Base-by-base conservation (phyloP, 176 grass and related monocot species). In the Avena insularis region DNA sequence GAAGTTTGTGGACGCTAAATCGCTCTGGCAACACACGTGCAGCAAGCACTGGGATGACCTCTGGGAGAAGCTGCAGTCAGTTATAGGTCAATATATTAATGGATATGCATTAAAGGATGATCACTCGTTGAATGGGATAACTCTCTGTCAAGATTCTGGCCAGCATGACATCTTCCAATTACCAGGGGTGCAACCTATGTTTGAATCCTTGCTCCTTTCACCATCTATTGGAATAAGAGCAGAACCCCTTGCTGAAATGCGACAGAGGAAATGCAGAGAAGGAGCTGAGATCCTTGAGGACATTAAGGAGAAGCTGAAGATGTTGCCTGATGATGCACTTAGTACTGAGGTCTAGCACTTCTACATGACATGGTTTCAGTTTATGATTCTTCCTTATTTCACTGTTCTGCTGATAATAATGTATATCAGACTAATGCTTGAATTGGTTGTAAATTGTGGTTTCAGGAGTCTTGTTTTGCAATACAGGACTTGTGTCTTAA, bases 291-390 rank as follows among this genome's bases (percentile, higher is more conserved):
- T 43, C 40, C 40, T 43, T 43, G 40, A 43, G 40, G 40, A 43
- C 40, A 43, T 43, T 43, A 43, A 43, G 40, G 6, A 43, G 40
- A 43, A 43, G 40, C 64, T 67, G 29, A 29, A 6, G 23, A 75
- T 72, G 29, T 75, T 84, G 40, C 82, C 82, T 49, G 3, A 58
- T 49, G 23, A 75, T 43, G 40, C 40, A 43, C 40, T 43, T 63
- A 60, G 68, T 68, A 60, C 38, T 73, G n/a, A 75, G 70, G 82
- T 75, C 15, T 62, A 27, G 16, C 16, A 64, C 21, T 62, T 61
- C 9, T 64, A 61, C 61, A 64, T 84, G 54, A 14, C 69, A 61
- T 74, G 21, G 14, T 84, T 84, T 84, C 21, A 43, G 40, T 43
- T 43, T 43, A 43, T 1, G 6, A 43, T 43, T 43, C 40, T 43